Conservation (phyloP, 2,329 filamentous ascomycete species). For the Penicillium vulpinum region DNA sequence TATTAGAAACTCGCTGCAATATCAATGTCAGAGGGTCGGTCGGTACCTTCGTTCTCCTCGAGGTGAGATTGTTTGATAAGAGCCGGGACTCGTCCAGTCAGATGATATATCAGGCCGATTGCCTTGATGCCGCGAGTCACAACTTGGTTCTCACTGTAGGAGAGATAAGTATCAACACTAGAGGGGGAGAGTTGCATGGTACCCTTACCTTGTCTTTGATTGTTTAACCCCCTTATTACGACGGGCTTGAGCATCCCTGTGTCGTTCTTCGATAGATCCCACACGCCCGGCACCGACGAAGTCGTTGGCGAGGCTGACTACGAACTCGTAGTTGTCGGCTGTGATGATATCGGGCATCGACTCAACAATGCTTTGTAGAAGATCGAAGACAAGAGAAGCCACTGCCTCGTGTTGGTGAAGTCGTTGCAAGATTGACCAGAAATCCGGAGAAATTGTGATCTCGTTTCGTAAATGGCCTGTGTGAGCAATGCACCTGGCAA, state of each 20-base stretch:
- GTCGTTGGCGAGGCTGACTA: constrained; percentile 79
- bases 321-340: constrained; percentile 92
- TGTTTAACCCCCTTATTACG: constrained; percentile 56
- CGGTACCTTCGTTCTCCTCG: constrained; percentile 74
- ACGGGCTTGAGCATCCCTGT: constrained; percentile 57
- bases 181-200: not conserved
- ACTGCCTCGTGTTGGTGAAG: constrained; percentile 69
- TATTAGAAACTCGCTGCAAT: constrained; percentile 10
- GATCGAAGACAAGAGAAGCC: constrained; percentile 76
- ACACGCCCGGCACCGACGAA: constrained; percentile 83
- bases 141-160: constrained; percentile 64
- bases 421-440: constrained; percentile 85
- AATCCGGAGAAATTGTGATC: constrained; percentile 93
- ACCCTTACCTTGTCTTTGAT: constrained; percentile 57
- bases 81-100: constrained; percentile 77
- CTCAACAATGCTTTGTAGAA: constrained; percentile 76
- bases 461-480: constrained; percentile 80
- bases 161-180: constrained; percentile 14
- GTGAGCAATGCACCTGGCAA: constrained; percentile 76
- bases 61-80: constrained; percentile 93
- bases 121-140: constrained; percentile 78
- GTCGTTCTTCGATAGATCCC: constrained; percentile 68
- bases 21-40: not conserved
- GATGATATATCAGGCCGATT: constrained; percentile 74
- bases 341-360: constrained; percentile 77